Base-by-base conservation (phyloP, 2,329 filamentous ascomycete species). In the Penicillium sp. region DNA sequence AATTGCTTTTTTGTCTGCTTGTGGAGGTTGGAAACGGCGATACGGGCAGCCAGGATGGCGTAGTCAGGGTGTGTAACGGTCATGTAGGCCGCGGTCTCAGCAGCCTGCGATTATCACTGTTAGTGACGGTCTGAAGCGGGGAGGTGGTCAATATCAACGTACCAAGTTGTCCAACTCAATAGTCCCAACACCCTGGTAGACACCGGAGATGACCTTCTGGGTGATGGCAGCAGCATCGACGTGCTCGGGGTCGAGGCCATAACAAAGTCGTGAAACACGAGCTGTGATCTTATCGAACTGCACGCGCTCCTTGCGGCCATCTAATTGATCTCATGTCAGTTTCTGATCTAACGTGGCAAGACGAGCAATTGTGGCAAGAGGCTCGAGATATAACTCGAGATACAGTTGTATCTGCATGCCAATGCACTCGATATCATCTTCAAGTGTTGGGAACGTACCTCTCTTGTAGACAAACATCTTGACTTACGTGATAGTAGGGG, bases 1-100 rank as follows among this genome's bases (percentile, higher is more conserved):
- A 95, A 99, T 74, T 97, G 93, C 83, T 99, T 99, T 85, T 97
- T 97, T 62, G 94, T 99, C 83, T 99, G 94, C 81, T 99, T 99
- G 87, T 99, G 94, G 56, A 99, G 88, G 81, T 99, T 99, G 71
- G 94, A 99, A 51, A 99, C 94, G 66, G 94, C 94, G 72, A 99
- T 97, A 79, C 94, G 92, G 63, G 94, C 94, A 62, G 94, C 94
- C 55, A 99, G 91, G 73, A 97, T 95, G 74, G 94, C 94, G 75
- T 99, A 99, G 80, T 99, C 94, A 69, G 94, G 94, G 76, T 99
- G 94, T 59, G 93, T 99, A 67, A 97, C 93, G 57, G 94, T 99
- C 94, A 99, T 99, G 82, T 99, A 99, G 54, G 94, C 94, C 67
- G 94, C 94, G 68, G 94, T 99, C 81, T 99, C 94, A 68, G 94